These are phyloP conservation scores for Trichoderma koningiopsis DNA, from an alignment of 2,329 filamentous ascomycete species.

Conservation along the genomic window DNA sequence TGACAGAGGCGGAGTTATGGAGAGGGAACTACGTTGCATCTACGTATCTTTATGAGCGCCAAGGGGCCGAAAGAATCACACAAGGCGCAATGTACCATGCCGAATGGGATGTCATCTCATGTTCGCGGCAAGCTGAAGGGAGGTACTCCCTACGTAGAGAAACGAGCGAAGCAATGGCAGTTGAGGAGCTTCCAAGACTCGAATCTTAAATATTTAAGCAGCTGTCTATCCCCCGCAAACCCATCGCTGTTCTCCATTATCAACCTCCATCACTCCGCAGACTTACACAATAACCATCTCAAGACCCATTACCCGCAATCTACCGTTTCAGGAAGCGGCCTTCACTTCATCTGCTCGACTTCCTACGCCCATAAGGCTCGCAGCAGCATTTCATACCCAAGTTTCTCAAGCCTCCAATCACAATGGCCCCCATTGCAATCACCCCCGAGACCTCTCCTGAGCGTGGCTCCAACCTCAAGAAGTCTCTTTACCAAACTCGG, in stretches of 20 bases:
- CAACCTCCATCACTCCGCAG: slow-evolving; percentile 22
- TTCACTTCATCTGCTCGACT: neutral
- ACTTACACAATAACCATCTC: slow-evolving; percentile 8
- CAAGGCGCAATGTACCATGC: neutral
- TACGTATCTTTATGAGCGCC: neutral
- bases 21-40: neutral
- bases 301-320: neutral
- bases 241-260: neutral
- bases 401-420: slow-evolving; percentile 24
- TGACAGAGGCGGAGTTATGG: slow-evolving; percentile 33
- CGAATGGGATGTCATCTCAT: neutral
- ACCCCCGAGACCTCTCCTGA: slow-evolving; percentile 40
- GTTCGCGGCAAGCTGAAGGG: neutral
- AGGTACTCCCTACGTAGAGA: neutral
- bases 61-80: slow-evolving; percentile 1
- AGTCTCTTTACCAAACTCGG: slow-evolving; percentile 31
- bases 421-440: slow-evolving; percentile 43
- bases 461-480: slow-evolving; percentile 37
- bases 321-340: neutral
- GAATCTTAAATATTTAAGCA: slow-evolving; percentile 29
- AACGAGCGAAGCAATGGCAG: neutral
- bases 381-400: neutral
- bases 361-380: neutral
- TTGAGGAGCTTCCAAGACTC: neutral
- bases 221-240: slow-evolving; percentile 22